A percentile compares a stretch with the other conserved stretches of the same genome.
Conservation (phyloP, 2,329 filamentous ascomycete genomes). For the Verticillium longisporum region DNA sequence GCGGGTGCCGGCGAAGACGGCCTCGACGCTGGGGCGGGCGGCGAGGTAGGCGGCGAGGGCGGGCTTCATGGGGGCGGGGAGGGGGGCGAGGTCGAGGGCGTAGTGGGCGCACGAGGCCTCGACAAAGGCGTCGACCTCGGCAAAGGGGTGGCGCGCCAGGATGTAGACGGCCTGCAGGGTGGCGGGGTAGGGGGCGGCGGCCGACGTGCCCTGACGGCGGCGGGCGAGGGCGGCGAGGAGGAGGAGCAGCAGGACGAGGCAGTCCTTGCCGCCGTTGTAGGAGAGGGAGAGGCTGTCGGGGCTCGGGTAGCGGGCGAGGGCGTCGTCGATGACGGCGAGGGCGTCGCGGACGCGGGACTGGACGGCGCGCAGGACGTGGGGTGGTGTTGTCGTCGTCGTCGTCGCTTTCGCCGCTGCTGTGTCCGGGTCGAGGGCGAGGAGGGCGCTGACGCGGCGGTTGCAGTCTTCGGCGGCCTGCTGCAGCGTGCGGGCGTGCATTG, state of each 20-base stretch:
- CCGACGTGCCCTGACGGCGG: too few relatives aligned
- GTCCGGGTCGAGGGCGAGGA: slow-evolving; percentile 57
- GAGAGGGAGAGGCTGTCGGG: slow-evolving; percentile 77
- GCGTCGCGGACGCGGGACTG: slow-evolving; percentile 71
- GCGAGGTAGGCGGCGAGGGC: slow-evolving; percentile 72
- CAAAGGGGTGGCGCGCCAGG: slow-evolving; percentile 75
- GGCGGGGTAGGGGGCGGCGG: slow-evolving; percentile 29
- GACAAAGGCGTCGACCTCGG: slow-evolving; percentile 82
- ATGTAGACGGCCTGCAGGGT: slow-evolving; percentile 81
- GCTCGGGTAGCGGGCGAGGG: slow-evolving; percentile 72
- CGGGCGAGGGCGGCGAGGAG: slow-evolving; percentile 61
- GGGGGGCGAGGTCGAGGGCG: slow-evolving; percentile 68
- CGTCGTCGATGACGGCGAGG: slow-evolving; percentile 66
- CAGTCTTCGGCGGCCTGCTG: background rate
- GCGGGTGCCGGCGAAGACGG: slow-evolving; percentile 82
- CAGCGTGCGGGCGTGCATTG: background rate
- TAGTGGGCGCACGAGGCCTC: slow-evolving; percentile 58
- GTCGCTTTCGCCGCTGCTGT: too few relatives aligned
- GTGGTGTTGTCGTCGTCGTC: too few relatives aligned
- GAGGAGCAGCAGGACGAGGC: slow-evolving; percentile 82
- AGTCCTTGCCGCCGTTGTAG: slow-evolving; percentile 98
- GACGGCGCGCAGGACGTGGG: slow-evolving; percentile 51
- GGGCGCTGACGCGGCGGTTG: slow-evolving; percentile 43
- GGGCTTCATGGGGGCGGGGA: slow-evolving; percentile 71
- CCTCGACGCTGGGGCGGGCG: slow-evolving; percentile 58